phyloP scores from a whole-genome alignment of 306 rosid species.

The Cucurbita argyrosperma region DNA sequence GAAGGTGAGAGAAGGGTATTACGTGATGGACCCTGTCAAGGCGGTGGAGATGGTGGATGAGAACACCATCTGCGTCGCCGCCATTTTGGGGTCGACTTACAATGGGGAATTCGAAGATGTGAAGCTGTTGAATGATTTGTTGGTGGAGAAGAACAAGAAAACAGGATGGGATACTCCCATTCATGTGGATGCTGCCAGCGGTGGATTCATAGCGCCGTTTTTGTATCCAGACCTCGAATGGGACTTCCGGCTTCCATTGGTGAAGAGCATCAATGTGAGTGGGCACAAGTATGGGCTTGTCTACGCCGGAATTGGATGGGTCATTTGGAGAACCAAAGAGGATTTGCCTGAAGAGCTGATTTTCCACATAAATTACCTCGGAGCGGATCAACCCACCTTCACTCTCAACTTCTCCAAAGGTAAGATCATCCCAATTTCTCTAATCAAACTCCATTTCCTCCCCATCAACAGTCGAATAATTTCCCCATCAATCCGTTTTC shows the following conservation, averaged over 20 bases:
- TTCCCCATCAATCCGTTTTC: neutral
- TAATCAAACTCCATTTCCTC: too few relatives aligned
- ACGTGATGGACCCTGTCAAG: constrained; percentile 5
- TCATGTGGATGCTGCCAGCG: constrained; percentile 4
- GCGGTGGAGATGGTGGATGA: constrained; percentile 8
- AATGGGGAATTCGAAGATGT: constrained; percentile 8
- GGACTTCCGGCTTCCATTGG: constrained; percentile 5
- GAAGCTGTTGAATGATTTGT: neutral
- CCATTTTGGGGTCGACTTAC: constrained; percentile 3
- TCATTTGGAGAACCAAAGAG: neutral
- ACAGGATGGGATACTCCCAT: constrained; percentile 7
- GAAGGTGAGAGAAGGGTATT: constrained; percentile 7
- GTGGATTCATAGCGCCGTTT: constrained; percentile 7
- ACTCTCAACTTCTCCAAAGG: neutral
- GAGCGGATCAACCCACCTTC: neutral
- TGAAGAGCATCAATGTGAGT: constrained; percentile 10
- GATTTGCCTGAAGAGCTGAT: constrained; percentile 1
- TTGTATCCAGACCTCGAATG: constrained; percentile 6
- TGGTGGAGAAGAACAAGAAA: neutral
- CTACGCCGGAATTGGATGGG: constrained; percentile 6
- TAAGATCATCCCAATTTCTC: neutral
- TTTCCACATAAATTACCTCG: neutral
- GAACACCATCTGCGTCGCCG: constrained; percentile 3
- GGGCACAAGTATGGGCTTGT: neutral
- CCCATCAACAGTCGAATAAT: too few relatives aligned